These are phyloP conservation scores for Epichloe hybrida DNA, from an alignment of 2,329 filamentous ascomycete species.

Conservation along the genomic window DNA sequence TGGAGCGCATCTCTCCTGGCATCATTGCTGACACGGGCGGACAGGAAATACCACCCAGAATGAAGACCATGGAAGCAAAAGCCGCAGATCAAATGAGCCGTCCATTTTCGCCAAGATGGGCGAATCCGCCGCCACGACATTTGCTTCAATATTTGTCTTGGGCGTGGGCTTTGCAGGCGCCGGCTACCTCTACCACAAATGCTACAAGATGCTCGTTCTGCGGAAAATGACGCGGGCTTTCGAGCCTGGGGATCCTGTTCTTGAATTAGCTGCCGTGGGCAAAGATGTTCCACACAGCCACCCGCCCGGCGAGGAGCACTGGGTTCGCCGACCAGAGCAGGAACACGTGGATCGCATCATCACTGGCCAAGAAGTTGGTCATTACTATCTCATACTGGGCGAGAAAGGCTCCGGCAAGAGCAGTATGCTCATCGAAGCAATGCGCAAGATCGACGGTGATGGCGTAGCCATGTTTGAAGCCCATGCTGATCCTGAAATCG, in stretches of 20 bases:
- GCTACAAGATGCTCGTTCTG: slow-evolving; percentile 85
- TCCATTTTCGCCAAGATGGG: slow-evolving; percentile 47
- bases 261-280: slow-evolving; percentile 60
- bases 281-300: slow-evolving; percentile 37
- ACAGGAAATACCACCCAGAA: neutral
- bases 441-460: slow-evolving; percentile 82
- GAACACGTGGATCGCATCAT: slow-evolving; percentile 70
- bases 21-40: neutral
- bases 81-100: slow-evolving; percentile 14
- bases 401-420: slow-evolving; percentile 97
- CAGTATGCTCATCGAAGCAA: slow-evolving; percentile 88
- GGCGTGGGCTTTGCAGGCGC: slow-evolving; percentile 51
- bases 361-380: slow-evolving; percentile 55
- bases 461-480: slow-evolving; percentile 93
- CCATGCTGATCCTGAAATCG: slow-evolving; percentile 88
- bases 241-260: slow-evolving; percentile 76
- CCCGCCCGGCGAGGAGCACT: slow-evolving; percentile 33
- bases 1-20: neutral
- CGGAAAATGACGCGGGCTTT: slow-evolving; percentile 89
- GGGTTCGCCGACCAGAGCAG: slow-evolving; percentile 80
- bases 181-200: slow-evolving; percentile 65
- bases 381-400: slow-evolving; percentile 84
- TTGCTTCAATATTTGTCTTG: slow-evolving; percentile 60
- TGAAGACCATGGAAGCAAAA: neutral
- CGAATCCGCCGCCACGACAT: slow-evolving; percentile 61